phyloP scores from a whole-genome alignment of 2,329 filamentous ascomycete species.

The Alternaria triticina region DNA sequence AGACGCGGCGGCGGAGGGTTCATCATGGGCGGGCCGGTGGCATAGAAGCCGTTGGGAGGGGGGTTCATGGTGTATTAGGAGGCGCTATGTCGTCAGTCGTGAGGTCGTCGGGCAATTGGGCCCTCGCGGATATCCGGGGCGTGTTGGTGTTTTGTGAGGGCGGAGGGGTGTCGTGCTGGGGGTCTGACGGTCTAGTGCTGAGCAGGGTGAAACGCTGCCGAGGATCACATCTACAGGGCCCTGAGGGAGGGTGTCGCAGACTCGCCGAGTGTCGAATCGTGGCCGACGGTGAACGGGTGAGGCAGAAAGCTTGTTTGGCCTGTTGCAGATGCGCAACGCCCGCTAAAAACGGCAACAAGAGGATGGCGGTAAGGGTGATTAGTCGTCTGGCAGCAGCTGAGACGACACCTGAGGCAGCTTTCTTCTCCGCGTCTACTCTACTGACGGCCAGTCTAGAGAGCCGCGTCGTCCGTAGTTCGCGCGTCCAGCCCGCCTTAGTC shows the following conservation, averaged over 20 bases:
- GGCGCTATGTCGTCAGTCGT: background rate
- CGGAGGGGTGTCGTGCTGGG: slow-evolving; percentile 14
- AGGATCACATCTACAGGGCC: slow-evolving; percentile 26
- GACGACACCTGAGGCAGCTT: background rate
- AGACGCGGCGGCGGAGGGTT: slow-evolving; percentile 50
- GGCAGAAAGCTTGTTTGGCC: slow-evolving; percentile 32
- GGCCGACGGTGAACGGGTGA: slow-evolving; percentile 13
- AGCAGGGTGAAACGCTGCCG: slow-evolving; percentile 40
- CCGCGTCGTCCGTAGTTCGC: slow-evolving; percentile 16
- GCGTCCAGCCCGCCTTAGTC: slow-evolving; percentile 1
- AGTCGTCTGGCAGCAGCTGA: background rate
- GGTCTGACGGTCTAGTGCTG: slow-evolving; percentile 17
- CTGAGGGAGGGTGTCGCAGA: slow-evolving; percentile 37
- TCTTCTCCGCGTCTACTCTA: background rate
- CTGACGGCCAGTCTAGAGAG: background rate
- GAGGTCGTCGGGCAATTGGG: slow-evolving; percentile 13
- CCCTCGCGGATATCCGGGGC: slow-evolving; percentile 21
- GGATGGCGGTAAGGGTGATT: background rate
- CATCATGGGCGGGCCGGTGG: slow-evolving; percentile 43
- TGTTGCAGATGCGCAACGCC: slow-evolving; percentile 14
- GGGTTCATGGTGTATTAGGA: slow-evolving; percentile 37
- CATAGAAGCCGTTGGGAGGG: slow-evolving; percentile 43
- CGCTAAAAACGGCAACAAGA: slow-evolving; percentile 2
- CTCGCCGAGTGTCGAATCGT: slow-evolving; percentile 30
- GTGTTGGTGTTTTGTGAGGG: slow-evolving; percentile 32